A percentile compares a stretch with the other conserved stretches of the same genome.
Evolutionary conservation across 345 rosid species (phyloP).

Genomic region (Conringia planisiliqua): DNA sequence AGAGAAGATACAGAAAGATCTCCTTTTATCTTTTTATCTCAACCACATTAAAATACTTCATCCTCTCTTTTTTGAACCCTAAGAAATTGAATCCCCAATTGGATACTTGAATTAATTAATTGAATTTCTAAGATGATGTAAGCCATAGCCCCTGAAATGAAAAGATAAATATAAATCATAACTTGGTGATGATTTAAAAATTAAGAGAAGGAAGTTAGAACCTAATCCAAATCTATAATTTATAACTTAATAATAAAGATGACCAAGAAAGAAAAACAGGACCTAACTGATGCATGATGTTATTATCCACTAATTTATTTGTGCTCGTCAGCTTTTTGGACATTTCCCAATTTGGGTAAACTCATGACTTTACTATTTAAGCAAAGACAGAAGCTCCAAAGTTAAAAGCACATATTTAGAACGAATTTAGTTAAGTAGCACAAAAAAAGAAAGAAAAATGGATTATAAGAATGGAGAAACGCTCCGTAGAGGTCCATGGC

Average conservation of each 20-base stretch:
- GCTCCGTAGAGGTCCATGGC: slow-evolving; percentile 61
- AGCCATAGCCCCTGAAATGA: not conserved
- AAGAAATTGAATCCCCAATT: not conserved
- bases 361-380: slow-evolving; percentile 30
- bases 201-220: slow-evolving; percentile 9
- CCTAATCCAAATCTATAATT: slow-evolving; percentile 31
- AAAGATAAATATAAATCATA: not conserved
- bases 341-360: slow-evolving; percentile 33
- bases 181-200: slow-evolving; percentile 15
- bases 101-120: not conserved
- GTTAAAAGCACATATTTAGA: slow-evolving; percentile 1
- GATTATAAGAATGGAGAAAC: slow-evolving; percentile 35
- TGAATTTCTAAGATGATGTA: slow-evolving; percentile 18
- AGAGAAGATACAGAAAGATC: slow-evolving; percentile 28
- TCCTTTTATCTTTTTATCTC: slow-evolving; percentile 24
- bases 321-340: slow-evolving; percentile 22
- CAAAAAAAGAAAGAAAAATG: not conserved
- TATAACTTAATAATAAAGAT: slow-evolving; percentile 24
- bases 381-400: slow-evolving; percentile 17
- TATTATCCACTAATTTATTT: slow-evolving; percentile 29
- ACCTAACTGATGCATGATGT: slow-evolving; percentile 37
- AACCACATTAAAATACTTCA: slow-evolving; percentile 12
- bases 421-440: not conserved
- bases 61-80: not conserved
- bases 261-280: slow-evolving; percentile 10